Percentiles rank a stretch among this genome's conserved stretches.
These are phyloP conservation scores for Apiospora saccharicola DNA, from an alignment of 2,329 filamentous ascomycete genomes.

Conservation along the genomic window DNA sequence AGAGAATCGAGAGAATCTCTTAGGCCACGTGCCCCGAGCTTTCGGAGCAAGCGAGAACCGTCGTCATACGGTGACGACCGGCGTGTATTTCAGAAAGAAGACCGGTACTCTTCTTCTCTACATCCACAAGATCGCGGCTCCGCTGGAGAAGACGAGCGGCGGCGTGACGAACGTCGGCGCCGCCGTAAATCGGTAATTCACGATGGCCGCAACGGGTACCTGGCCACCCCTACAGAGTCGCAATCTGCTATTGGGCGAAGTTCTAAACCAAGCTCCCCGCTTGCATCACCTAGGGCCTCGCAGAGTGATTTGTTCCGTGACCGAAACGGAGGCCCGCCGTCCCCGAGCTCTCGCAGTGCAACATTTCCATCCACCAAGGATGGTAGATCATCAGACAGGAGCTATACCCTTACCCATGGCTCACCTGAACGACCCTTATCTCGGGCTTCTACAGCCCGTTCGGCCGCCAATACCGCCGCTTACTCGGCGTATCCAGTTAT, in stretches of 20 bases:
- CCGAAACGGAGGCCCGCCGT: slow-evolving; percentile 31
- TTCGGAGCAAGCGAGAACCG: slow-evolving; percentile 33
- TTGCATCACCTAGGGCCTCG: slow-evolving; percentile 36
- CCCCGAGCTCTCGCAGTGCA: slow-evolving; percentile 38
- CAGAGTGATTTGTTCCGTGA: slow-evolving; percentile 33
- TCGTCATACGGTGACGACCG: slow-evolving; percentile 29
- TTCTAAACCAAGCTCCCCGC: slow-evolving; percentile 37
- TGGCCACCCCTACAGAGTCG: slow-evolving; percentile 33
- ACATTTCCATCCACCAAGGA: slow-evolving; percentile 39
- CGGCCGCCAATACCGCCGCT: slow-evolving; percentile 29
- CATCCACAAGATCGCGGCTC: not conserved
- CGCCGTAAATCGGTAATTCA: slow-evolving; percentile 36
- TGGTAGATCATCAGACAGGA: slow-evolving; percentile 26
- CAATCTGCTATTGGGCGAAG: slow-evolving; percentile 32
- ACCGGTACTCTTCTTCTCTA: slow-evolving; percentile 34
- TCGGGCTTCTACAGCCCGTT: slow-evolving; percentile 38
- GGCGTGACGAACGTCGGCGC: slow-evolving; percentile 30
- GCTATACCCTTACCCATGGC: slow-evolving; percentile 32
- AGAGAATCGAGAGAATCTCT: slow-evolving; percentile 36
- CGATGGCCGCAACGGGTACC: slow-evolving; percentile 33
- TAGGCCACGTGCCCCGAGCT: slow-evolving; percentile 34
- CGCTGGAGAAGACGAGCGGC: slow-evolving; percentile 42
- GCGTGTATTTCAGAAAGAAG: slow-evolving; percentile 30
- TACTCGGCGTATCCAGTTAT: slow-evolving; percentile 33
- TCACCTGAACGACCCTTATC: slow-evolving; percentile 34